Evolutionary conservation across 345 rosid genomes (phyloP), one percentile per base, ranked within the genome.

Genomic region (Eucalyptus marginata): DNA sequence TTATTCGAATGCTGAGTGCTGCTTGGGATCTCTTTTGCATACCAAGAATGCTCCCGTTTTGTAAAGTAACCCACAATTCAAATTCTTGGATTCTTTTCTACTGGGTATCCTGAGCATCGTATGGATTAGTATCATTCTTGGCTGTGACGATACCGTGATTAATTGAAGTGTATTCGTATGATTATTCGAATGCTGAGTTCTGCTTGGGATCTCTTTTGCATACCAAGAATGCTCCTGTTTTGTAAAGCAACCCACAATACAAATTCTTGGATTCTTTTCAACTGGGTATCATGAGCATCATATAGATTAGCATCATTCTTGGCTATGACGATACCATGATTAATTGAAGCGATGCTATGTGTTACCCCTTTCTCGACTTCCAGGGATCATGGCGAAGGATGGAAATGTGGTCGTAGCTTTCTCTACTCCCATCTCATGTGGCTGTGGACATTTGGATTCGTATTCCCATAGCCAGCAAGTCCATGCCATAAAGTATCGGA

Each of bases 381-480:
- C 95, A 96, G 98, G 95, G 94, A 43, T 94, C n/a, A 93, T 92
- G 94, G 88, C 85, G 40, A 40, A 40, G 40, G 1, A 40, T 40
- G 40, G 40, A 40, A 40, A 40, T 40, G 40, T 5, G 40, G 40
- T 40, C 5, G 40, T 40, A 40, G 40, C 40, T 40, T 40, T 40
- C 40, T 40, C 40, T 40, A 40, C 40, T 40, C 40, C 40, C 40
- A 40, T 40, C 40, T 40, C 40, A 40, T 40, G 40, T 40, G 40
- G 40, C 40, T 40, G 1, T 40, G 40, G 40, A 40, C 40, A 40
- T 1, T 40, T 40, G 5, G 5, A 40, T 40, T 40, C 40, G 5
- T 40, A 40, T 40, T 40, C 40, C 40, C 1, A 40, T 5, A 40
- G 40, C 40, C 40, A 40, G 5, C 40, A 40, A 40, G 40, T 40